phyloP scores from a whole-genome alignment of 805 yeast genomes.

The Grigorovia jiainica region DNA sequence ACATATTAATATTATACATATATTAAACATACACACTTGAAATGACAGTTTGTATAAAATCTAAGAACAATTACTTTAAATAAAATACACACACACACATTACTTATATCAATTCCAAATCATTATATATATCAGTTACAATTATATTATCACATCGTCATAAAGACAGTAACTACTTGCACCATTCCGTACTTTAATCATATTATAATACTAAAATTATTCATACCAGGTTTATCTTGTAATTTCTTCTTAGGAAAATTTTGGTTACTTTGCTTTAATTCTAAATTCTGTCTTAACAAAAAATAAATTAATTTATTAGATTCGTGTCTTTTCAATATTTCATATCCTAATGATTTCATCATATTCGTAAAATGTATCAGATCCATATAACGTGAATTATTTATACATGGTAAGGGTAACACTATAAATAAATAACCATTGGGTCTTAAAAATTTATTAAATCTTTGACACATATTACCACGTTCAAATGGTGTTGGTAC shows the following conservation, averaged over 20 bases:
- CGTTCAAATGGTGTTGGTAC: constrained; percentile 64
- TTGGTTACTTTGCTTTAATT: neutral
- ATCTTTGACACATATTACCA: constrained; percentile 66
- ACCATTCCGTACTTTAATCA: neutral
- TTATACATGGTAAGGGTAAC: constrained; percentile 77
- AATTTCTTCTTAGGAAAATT: constrained; percentile 37
- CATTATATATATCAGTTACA: too few species aligned
- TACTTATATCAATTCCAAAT: too few species aligned
- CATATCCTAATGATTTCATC: constrained; percentile 54
- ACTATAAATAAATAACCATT: constrained; percentile 54
- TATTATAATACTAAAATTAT: constrained; percentile 59
- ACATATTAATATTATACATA: too few species aligned
- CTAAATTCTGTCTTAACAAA: constrained; percentile 35
- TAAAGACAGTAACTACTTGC: too few species aligned
- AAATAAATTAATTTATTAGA: constrained; percentile 70
- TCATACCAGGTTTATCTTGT: constrained; percentile 48
- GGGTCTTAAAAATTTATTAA: constrained; percentile 43
- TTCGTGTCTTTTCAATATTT: constrained; percentile 36
- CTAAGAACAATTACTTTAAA: too few species aligned
- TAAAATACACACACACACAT: too few species aligned
- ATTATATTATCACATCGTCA: too few species aligned
- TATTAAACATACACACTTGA: too few species aligned
- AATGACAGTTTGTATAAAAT: too few species aligned
- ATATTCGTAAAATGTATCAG: constrained; percentile 35
- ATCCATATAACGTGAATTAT: constrained; percentile 72